phyloP scores from a whole-genome alignment of 2,329 filamentous ascomycete genomes.

The Microsporum audouinii region DNA sequence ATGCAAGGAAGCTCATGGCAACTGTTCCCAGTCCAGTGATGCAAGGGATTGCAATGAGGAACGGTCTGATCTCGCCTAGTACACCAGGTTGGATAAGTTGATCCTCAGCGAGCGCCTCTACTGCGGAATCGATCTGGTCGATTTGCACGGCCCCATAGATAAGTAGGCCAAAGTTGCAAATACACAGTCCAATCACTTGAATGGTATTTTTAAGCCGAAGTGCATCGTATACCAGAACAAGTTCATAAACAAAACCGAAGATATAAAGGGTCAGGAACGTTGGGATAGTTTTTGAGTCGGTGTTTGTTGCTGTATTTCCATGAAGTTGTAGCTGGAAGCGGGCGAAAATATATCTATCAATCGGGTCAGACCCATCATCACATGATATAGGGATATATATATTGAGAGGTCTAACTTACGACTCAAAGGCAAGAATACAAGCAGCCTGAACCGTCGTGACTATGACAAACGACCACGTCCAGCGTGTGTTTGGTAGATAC shows the following conservation, averaged over 20 bases:
- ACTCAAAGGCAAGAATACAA: conserved; percentile 72
- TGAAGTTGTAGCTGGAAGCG: conserved; percentile 57
- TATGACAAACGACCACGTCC: conserved; percentile 78
- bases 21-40: conserved; percentile 68
- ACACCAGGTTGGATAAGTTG: conserved; percentile 43
- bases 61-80: conserved; percentile 60
- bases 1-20: conserved; percentile 64
- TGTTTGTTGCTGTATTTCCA: conserved; percentile 31
- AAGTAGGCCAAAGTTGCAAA: conserved; percentile 83
- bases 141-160: conserved; percentile 90
- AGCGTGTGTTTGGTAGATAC: conserved; percentile 70
- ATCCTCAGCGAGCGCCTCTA: conserved; percentile 41
- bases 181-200: conserved; percentile 87
- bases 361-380: conserved; percentile 6
- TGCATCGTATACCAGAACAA: conserved; percentile 85
- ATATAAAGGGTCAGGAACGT: conserved; percentile 95
- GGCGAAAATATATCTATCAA: conserved; percentile 69
- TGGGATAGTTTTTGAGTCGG: conserved; percentile 58
- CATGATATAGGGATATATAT: not conserved
- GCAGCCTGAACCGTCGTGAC: conserved; percentile 64
- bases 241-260: conserved; percentile 88
- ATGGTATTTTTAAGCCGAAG: conserved; percentile 94
- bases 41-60: conserved; percentile 72
- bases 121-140: conserved; percentile 72
- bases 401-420: conserved; percentile 46